A percentile compares a stretch with the other conserved stretches of the same genome.
Conservation (phyloP, 352 stramenopile species). For the Pythium rishiriense region DNA sequence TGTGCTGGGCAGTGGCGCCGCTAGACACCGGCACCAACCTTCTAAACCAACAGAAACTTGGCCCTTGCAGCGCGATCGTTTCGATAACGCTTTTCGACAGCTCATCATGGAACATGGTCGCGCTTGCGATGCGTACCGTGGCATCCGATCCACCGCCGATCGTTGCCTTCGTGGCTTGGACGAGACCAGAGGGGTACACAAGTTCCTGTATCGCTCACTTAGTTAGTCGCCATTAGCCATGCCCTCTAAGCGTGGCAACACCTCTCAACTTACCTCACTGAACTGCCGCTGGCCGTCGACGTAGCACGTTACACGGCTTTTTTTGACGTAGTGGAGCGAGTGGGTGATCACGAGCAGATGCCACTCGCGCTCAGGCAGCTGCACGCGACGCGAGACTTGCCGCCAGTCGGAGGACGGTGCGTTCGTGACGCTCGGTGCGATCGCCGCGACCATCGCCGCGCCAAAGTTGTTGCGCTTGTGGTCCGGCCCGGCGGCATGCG, state of each 20-base stretch:
- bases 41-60: conserved; percentile 61
- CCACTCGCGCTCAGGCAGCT: conserved; percentile 41
- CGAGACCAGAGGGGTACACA: conserved; percentile 70
- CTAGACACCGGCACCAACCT: conserved; percentile 35
- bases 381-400: conserved; percentile 39
- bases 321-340: conserved; percentile 84
- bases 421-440: conserved; percentile 23
- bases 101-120: conserved; percentile 84
- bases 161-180: conserved; percentile 73
- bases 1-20: conserved; percentile 24
- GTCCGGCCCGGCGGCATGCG: conserved; percentile 28
- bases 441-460: conserved; percentile 31
- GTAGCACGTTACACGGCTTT: conserved; percentile 79
- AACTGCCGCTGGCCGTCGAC: conserved; percentile 67
- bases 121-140: conserved; percentile 55
- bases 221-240: background rate
- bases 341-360: conserved; percentile 76
- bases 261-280: conserved; percentile 32
- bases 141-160: conserved; percentile 52
- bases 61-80: conserved; percentile 61
- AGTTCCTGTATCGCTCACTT: conserved; percentile 41
- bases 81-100: conserved; percentile 50
- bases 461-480: conserved; percentile 40
- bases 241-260: background rate
- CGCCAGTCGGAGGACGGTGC: conserved; percentile 48